Conservation (phyloP, 202 grass and related monocot species). For the Elaeis oleifera region DNA sequence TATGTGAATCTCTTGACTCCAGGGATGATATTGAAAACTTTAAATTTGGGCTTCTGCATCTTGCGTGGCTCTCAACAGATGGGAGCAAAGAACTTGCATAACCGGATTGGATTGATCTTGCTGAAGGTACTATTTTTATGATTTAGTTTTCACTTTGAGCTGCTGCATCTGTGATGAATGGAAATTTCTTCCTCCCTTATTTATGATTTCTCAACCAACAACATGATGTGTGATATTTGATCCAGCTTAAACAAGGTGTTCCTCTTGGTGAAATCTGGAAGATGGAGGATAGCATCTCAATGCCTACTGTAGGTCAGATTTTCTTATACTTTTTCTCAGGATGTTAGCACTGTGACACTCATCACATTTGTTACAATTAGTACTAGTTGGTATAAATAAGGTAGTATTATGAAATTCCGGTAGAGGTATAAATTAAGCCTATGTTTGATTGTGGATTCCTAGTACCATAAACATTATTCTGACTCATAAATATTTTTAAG, state of each 20-base stretch:
- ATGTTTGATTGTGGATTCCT: too few relatives aligned
- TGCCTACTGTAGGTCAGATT: slow-evolving; percentile 31
- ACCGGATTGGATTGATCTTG: slow-evolving; percentile 39
- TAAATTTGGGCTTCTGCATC: slow-evolving; percentile 62
- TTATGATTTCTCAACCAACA: slow-evolving; percentile 30
- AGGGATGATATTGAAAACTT: slow-evolving; percentile 45
- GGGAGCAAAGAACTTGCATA: slow-evolving; percentile 48
- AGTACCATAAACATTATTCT: too few relatives aligned
- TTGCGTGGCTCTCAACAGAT: slow-evolving; percentile 48
- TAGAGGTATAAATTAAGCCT: too few relatives aligned
- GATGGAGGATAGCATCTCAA: slow-evolving; percentile 23
- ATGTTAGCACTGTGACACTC: too few relatives aligned
- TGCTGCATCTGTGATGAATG: not conserved
- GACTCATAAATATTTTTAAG: too few relatives aligned
- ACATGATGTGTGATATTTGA: slow-evolving; percentile 33
- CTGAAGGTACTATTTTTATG: slow-evolving; percentile 45
- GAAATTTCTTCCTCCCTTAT: slow-evolving; percentile 14
- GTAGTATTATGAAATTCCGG: too few relatives aligned
- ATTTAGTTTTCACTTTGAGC: not conserved
- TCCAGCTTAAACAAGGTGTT: slow-evolving; percentile 46
- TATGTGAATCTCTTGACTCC: slow-evolving; percentile 51
- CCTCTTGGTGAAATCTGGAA: slow-evolving; percentile 52
- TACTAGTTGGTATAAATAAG: too few relatives aligned
- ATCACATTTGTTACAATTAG: too few relatives aligned
- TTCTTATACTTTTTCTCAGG: not conserved